Evolutionary conservation across 371 early-diverging fungal species (phyloP), one percentile per base, ranked within the genome.

Genomic region (Gilbertella persicaria): DNA sequence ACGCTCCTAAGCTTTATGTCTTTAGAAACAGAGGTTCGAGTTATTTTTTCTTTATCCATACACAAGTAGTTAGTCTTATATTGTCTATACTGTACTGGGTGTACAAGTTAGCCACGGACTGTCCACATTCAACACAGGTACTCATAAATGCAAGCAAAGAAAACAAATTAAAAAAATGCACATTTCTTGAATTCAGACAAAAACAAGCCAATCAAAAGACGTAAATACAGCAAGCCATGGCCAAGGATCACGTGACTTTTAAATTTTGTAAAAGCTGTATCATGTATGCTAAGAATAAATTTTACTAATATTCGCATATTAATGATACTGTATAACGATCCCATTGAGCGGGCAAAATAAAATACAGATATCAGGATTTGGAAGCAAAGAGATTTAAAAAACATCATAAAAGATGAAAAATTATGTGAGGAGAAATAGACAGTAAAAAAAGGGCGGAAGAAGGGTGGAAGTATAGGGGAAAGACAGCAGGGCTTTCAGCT

Each of bases 11-110:
- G 26, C 17, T 24, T 41, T 13, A 16, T 4, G 14, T 7, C 6
- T 13, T 20, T 36, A 20, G 33, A 21, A 37, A 38, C 13, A 40
- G 7, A 30, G 3, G 25, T 16, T 5, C 6, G 23, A 10, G 2
- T 10, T 9, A 9, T 21, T 50, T 9, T 14, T 12, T 0, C n/a
- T 21, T 17, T 4, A n/a, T 19, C 57, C 77, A 67, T 69, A 85
- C 91, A 71, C 97, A 97, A 52, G 90, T 89, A 6, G 91, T 91
- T 16, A 96, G 79, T 10, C 89, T 73, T 63, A 97, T 93, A 59
- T 94, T 94, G 21, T 92, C 95, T 58, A 85, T 86, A 45, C 93
- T 87, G 58, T 96, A 97, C 46, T 92, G 90, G 6, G 90, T 90
- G 65, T 88, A 96, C 4, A 96, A 82, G 35, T 84, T 78, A n/a